Evolutionary conservation across 306 rosid genomes (phyloP), one percentile per base, ranked within the genome.

Genomic region (Psophocarpus tetragonolobus): DNA sequence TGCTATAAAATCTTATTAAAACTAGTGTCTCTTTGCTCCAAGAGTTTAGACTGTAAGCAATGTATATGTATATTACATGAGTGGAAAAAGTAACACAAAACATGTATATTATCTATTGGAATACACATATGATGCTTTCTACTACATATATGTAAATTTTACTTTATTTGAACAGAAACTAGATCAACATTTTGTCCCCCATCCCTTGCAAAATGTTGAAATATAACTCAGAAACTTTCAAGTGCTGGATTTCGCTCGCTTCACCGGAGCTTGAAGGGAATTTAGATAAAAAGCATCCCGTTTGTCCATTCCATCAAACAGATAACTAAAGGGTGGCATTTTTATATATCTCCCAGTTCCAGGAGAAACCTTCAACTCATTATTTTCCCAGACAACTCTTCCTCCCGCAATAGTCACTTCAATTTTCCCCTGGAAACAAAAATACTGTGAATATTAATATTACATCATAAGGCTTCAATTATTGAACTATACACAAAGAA

Each of bases 301-400:
- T 87, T 87, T 87, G 80, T 83, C 93, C 5, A 90, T 13, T 85
- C 98, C 97, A 42, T 89, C 76, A 53, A 84, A 94, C 72, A 92
- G 85, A 81, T 84, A 88, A 73, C 81, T 81, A 71, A 74, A 94
- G 69, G 98, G 95, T 33, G 82, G 85, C 92, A 82, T 86, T 84
- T 89, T 75, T 76, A 92, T 80, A 80, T 94, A 90, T 87, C 81
- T 38, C 44, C 98, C 2, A 9, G 15, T 41, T 10, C 12, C 44
- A 1, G 10, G 47, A 41, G 15, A 6, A 41, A 41, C 44, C 44
- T 38, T 38, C 44, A 51, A 27, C 8, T 51, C 58, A 51, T 51
- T 51, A 51, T 51, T 51, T 51, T 51, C 58, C 58, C 58, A 51
- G 5, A 51, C 58, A 51, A 51, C 58, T 20, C 58, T 51, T 51